Evolutionary conservation across 306 rosid species (phyloP).

Genomic region (Trichosanthes cucumerina): DNA sequence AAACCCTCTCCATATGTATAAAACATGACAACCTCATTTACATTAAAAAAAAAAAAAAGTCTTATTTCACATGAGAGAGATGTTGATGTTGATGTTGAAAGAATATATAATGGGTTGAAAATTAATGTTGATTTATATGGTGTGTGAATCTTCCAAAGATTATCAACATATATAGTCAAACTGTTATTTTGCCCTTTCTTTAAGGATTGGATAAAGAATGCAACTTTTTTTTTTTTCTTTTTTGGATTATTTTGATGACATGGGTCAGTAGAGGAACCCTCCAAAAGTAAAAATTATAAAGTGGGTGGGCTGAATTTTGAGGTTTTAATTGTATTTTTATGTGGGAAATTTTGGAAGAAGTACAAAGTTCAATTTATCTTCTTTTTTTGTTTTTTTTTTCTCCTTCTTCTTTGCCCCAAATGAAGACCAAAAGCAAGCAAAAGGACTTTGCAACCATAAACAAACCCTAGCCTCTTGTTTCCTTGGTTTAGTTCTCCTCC

Average conservation of each 20-base stretch:
- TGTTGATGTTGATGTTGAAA: background rate
- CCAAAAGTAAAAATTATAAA: background rate
- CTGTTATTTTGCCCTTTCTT: background rate
- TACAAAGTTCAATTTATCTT: background rate
- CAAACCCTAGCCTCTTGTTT: conserved; percentile 9
- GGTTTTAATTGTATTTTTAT: background rate
- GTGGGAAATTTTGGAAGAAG: background rate
- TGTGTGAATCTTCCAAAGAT: conserved; percentile 23
- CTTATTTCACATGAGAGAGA: background rate
- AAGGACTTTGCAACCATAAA: background rate
- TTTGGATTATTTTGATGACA: background rate
- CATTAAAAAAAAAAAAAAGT: background rate
- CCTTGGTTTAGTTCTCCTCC: background rate
- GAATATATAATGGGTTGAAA: background rate
- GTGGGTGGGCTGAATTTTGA: background rate
- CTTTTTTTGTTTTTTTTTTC: no score
- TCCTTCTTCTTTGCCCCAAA: background rate
- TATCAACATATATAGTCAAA: conserved; percentile 22
- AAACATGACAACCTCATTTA: background rate
- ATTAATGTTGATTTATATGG: no score
- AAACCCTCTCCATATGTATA: background rate
- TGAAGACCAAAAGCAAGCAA: background rate
- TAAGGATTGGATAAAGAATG: background rate
- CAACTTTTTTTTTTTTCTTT: background rate
- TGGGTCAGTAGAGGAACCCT: background rate